These are phyloP conservation scores for Trametes meyenii DNA, from an alignment of 768 basidiomycete species.

Conservation along the genomic window DNA sequence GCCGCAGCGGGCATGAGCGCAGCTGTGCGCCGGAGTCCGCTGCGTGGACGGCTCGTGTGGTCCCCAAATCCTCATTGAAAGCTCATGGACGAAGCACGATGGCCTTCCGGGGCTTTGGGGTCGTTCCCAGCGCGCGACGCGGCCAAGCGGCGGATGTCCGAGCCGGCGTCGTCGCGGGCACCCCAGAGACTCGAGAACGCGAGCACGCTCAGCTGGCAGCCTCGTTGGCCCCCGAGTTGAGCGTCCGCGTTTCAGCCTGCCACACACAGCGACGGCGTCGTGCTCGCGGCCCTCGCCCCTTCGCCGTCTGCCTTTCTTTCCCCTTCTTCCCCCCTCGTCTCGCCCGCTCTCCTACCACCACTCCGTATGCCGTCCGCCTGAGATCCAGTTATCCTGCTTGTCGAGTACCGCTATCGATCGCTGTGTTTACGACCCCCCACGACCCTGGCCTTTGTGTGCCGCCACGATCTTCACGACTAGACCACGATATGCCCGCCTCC, in stretches of 20 bases:
- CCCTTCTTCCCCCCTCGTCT: not conserved
- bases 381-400: not conserved
- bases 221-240: not conserved
- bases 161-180: not conserved
- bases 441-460: conserved; percentile 1
- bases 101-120: conserved; percentile 7
- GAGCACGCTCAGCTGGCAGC: not conserved
- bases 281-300: too few relatives aligned
- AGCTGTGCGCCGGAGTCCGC: not conserved
- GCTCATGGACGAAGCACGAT: conserved; percentile 8
- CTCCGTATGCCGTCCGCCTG: not conserved
- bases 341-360: not conserved
- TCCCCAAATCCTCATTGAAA: conserved; percentile 8
- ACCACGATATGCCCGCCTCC: not conserved
- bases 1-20: not conserved
- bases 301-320: not conserved
- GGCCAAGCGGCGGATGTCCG: conserved; percentile 1
- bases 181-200: not conserved
- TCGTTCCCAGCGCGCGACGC: not conserved
- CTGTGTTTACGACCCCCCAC: conserved; percentile 17
- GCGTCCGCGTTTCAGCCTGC: conserved; percentile 16
- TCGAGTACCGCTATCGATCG: conserved; percentile 4
- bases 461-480: conserved; percentile 14
- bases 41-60: conserved; percentile 17
- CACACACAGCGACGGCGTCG: conserved; percentile 9